Evolutionary conservation across 164 flowering plant species (phyloP).

Genomic region (Kingdonia uniflora): DNA sequence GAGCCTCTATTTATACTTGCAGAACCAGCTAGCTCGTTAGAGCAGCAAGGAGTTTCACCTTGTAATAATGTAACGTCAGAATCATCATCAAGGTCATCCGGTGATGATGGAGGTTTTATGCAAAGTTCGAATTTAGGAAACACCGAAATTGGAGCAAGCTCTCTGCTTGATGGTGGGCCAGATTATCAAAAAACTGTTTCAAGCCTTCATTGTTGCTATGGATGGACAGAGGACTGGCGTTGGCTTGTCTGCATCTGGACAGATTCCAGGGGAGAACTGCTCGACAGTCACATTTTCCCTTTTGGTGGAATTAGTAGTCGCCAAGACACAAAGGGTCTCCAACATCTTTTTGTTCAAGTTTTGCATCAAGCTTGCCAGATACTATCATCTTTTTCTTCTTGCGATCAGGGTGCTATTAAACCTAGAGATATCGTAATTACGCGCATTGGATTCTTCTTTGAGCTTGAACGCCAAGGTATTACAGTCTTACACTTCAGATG

Average conservation of each 20-base stretch:
- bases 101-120: constrained; percentile 52
- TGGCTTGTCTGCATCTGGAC: constrained; percentile 98
- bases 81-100: constrained; percentile 32
- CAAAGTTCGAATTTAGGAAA: constrained; percentile 38
- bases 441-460: constrained; percentile 87
- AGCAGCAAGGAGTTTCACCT: constrained; percentile 55
- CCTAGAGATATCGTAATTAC: constrained; percentile 89
- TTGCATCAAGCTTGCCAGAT: constrained; percentile 90
- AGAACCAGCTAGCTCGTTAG: constrained; percentile 66
- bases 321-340: constrained; percentile 96
- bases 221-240: constrained; percentile 99
- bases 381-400: constrained; percentile 60
- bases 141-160: constrained; percentile 45
- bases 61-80: constrained; percentile 35
- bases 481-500: too few relatives aligned
- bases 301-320: constrained; percentile 97
- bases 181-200: constrained; percentile 52
- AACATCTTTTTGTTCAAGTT: constrained; percentile 81
- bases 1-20: constrained; percentile 95
- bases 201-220: constrained; percentile 95
- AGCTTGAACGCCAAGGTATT: constrained; percentile 92
- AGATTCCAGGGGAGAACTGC: constrained; percentile 92
- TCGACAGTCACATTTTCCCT: constrained; percentile 90
- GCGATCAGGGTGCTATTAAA: constrained; percentile 47
- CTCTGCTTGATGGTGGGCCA: constrained; percentile 53